A percentile compares a stretch with the other conserved stretches of the same genome.
phyloP scores from a whole-genome alignment of 805 yeast species.

The Pichia scutulata region DNA sequence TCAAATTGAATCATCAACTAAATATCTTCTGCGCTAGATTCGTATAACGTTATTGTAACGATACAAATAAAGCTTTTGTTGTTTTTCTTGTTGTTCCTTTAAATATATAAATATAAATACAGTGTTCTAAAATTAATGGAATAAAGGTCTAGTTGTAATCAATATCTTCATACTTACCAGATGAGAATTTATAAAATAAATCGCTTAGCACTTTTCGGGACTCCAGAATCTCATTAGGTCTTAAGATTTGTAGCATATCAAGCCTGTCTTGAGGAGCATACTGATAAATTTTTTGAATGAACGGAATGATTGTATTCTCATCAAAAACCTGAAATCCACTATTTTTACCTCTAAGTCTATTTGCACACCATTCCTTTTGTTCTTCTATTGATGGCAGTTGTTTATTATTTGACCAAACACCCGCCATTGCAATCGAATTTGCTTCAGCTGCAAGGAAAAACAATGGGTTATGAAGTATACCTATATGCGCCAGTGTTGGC shows the following conservation, averaged over 20 bases:
- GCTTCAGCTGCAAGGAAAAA: constrained; percentile 44
- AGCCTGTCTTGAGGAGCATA: constrained; percentile 10
- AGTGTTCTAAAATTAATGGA: too few species aligned
- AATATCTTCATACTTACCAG: constrained; percentile 2
- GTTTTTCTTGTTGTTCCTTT: too few species aligned
- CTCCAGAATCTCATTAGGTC: constrained; percentile 1
- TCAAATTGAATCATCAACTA: too few species aligned
- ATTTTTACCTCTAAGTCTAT: constrained; percentile 10
- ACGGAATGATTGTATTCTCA: constrained; percentile 11
- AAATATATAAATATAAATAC: too few species aligned
- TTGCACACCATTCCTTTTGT: constrained; percentile 14
- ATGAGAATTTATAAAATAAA: constrained; percentile 11
- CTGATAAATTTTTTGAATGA: constrained; percentile 7
- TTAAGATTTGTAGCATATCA: constrained; percentile 4
- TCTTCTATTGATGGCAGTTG: constrained; percentile 30
- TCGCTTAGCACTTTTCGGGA: constrained; percentile 7
- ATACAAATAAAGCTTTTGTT: too few species aligned
- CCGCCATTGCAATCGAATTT: constrained; percentile 44
- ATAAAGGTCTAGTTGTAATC: background rate
- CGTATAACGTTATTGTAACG: too few species aligned
- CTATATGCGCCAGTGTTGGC: constrained; percentile 35
- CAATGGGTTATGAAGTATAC: constrained; percentile 35
- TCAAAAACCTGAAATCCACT: constrained; percentile 13
- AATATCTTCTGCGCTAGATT: too few species aligned
- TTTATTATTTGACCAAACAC: constrained; percentile 40